These are phyloP conservation scores for Aspergillus ostianus DNA, from an alignment of 495 filamentous ascomycete genomes.

Conservation along the genomic window DNA sequence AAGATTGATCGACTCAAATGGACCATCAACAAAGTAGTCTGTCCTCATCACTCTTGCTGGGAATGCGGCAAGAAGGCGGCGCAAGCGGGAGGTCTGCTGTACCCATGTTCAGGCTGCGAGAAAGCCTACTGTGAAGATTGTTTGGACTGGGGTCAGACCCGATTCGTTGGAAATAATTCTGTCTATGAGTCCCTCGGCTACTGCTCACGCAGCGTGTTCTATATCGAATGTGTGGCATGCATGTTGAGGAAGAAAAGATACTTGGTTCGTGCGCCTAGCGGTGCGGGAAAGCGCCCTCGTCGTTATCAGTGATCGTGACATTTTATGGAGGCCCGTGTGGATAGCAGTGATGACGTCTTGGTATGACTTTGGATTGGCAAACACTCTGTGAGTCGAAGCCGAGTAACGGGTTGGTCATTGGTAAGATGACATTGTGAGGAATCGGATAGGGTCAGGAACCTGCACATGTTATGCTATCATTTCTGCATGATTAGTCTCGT, in stretches of 20 bases:
- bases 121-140: constrained; percentile 62
- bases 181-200: constrained; percentile 51
- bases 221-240: constrained; percentile 14
- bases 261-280: too few relatives aligned
- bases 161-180: constrained; percentile 50
- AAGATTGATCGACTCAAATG: constrained; percentile 24
- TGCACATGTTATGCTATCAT: too few relatives aligned
- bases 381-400: too few relatives aligned
- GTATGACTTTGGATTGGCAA: too few relatives aligned
- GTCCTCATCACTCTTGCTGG: constrained; percentile 58
- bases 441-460: too few relatives aligned
- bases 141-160: constrained; percentile 52
- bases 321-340: too few relatives aligned
- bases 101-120: constrained; percentile 57
- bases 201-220: constrained; percentile 17
- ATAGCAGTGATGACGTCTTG: too few relatives aligned
- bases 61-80: constrained; percentile 54
- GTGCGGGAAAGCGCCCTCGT: too few relatives aligned
- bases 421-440: too few relatives aligned
- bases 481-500: too few relatives aligned
- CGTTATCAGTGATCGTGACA: too few relatives aligned
- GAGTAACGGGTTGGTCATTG: too few relatives aligned
- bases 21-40: constrained; percentile 44
- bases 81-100: constrained; percentile 59
- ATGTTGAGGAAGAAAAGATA: not conserved